Percentiles rank a stretch among this genome's conserved stretches.
phyloP scores from a whole-genome alignment of 257 asterid species.

The Solanum pinnatisectum region DNA sequence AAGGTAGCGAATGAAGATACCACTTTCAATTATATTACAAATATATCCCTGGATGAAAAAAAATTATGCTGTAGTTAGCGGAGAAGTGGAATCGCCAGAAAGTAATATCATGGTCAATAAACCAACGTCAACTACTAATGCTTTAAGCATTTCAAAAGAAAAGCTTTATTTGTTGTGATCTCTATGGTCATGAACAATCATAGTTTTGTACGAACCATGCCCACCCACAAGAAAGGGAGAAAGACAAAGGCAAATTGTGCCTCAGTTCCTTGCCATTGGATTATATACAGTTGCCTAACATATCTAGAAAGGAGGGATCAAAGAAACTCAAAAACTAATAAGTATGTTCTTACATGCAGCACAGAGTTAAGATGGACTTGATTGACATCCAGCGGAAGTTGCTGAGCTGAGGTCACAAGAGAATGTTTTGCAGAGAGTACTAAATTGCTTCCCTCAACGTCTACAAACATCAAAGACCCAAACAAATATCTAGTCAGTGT shows the following conservation, averaged over 20 bases:
- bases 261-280: neutral
- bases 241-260: neutral
- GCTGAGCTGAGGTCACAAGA: conserved; percentile 44
- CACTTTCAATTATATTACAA: conserved; percentile 83
- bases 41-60: conserved; percentile 71
- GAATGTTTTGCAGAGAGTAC: conserved; percentile 80
- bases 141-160: neutral
- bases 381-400: conserved; percentile 70
- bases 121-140: neutral
- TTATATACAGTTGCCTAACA: neutral
- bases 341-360: conserved; percentile 63
- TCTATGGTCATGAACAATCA: neutral
- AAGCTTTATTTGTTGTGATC: neutral
- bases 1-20: conserved; percentile 89
- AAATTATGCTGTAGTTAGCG: neutral
- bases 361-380: conserved; percentile 59
- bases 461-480: conserved; percentile 32
- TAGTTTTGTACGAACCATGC: neutral
- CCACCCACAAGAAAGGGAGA: neutral
- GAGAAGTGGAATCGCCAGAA: neutral
- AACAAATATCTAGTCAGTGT: neutral
- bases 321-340: neutral
- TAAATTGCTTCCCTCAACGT: conserved; percentile 66
- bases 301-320: neutral
- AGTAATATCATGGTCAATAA: neutral